Conservation (phyloP, 1,284 basidiomycete species). For the Schizophyllum commune region DNA sequence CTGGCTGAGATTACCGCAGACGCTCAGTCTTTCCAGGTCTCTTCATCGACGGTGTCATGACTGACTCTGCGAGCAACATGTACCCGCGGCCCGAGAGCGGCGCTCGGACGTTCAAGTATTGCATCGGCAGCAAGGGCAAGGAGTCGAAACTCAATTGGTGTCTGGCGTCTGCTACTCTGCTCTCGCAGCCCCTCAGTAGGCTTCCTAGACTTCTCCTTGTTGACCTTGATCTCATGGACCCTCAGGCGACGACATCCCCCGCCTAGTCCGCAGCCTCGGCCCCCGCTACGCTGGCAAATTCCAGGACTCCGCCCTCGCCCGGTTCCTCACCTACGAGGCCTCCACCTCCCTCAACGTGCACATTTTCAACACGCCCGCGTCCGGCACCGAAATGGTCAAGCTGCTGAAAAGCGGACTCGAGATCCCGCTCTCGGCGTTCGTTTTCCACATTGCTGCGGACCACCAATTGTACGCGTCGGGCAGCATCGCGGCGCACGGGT, state of each 20-base stretch:
- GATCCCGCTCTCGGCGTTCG: slow-evolving; percentile 35
- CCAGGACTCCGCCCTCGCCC: slow-evolving; percentile 53
- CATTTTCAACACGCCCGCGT: slow-evolving; percentile 27
- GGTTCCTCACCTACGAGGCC: slow-evolving; percentile 73
- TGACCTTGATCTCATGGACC: slow-evolving; percentile 2
- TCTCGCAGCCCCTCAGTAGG: slow-evolving; percentile 53
- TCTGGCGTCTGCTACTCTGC: slow-evolving; percentile 56
- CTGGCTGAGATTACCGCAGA: not conserved
- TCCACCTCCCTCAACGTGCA: slow-evolving; percentile 72
- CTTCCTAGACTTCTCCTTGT: not conserved
- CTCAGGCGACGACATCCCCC: slow-evolving; percentile 55
- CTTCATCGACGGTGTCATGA: slow-evolving; percentile 63
- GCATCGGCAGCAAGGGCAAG: slow-evolving; percentile 42
- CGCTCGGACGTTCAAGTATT: slow-evolving; percentile 32
- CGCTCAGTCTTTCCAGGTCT: slow-evolving; percentile 37
- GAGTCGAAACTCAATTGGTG: slow-evolving; percentile 54
- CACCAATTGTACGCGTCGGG: slow-evolving; percentile 16
- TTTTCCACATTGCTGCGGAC: slow-evolving; percentile 43
- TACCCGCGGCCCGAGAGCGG: slow-evolving; percentile 48
- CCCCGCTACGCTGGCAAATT: slow-evolving; percentile 68
- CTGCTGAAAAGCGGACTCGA: slow-evolving; percentile 47
- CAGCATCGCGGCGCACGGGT: slow-evolving; percentile 15
- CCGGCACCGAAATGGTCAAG: slow-evolving; percentile 34
- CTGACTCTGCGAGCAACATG: slow-evolving; percentile 49
- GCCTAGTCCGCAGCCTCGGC: slow-evolving; percentile 69